Base-by-base conservation (phyloP, 129 eudicot species). In the Chrysanthemum seticuspe region DNA sequence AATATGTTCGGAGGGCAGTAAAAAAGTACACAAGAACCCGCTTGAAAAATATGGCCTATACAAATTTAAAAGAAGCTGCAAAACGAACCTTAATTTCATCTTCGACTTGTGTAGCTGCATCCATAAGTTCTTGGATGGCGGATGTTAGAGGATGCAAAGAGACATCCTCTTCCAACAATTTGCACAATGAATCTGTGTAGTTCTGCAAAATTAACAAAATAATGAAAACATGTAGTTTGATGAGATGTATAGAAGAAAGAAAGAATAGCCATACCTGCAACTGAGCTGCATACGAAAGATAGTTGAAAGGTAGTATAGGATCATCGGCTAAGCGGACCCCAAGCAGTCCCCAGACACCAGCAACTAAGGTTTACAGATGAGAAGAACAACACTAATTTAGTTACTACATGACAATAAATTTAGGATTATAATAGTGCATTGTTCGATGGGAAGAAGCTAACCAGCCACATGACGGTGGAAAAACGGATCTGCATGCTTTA, bases 391-490 rank as follows among this genome's bases (percentile, higher is more conserved):
- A 36, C 61, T 49, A 49, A 10, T 59, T 21, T 27, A 13, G 3
- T 70, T 40, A 53, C 44, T 58, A 50, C 23, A 58, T 21, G 55
- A 57, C 15, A 6, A 15, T 29, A 51, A 16, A 68, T 36, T 45
- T 61, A 34, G 21, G 49, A 40, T 61, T 57, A 31, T 59, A 29
- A 68, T 65, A n/a, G 44, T 65, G 44, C 27, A 62, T 34, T 14
- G 62, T 76, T 62, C 57, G 11, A 81, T 15, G 6, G 21, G 3
- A 53, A 75, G 61, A 67, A 79, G 57, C 78, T 80, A 68, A 89
- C 98, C 91, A 58, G 98, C 89, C 65, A 85, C 83, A 44, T 93
- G 98, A 50, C 97, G 98, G 55, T 87, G 96, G 82, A 93, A 93
- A 6, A 71, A 81, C 10, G 98, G 98, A 79, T 93, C 98, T 74